These are phyloP conservation scores for Hippophae rhamnoides DNA, from an alignment of 306 rosid genomes.

Conservation along the genomic window DNA sequence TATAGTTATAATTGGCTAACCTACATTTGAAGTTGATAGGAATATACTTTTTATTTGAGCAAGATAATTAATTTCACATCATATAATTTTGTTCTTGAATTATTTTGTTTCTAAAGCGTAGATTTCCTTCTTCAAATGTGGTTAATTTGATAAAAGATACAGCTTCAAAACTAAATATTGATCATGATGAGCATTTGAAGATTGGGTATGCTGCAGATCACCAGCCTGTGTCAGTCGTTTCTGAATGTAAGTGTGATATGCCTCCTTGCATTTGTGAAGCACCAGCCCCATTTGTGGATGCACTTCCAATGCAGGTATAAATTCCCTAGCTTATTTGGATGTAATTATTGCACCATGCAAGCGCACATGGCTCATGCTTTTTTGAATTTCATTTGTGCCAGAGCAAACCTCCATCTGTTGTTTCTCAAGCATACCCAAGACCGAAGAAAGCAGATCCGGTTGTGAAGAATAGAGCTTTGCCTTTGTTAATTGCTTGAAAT, in stretches of 20 bases:
- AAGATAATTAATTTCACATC: no score
- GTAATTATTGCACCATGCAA: neutral
- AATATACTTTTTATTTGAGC: no score
- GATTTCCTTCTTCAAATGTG: constrained; percentile 32
- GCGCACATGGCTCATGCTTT: constrained; percentile 11
- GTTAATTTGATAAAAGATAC: constrained; percentile 38
- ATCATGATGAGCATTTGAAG: constrained; percentile 29
- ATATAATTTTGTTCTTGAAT: neutral
- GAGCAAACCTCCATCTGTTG: constrained; percentile 39
- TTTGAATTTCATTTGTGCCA: constrained; percentile 18
- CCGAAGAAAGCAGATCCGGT: constrained; percentile 55
- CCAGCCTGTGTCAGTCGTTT: constrained; percentile 25
- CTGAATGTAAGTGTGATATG: constrained; percentile 94
- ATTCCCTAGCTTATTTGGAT: constrained; percentile 14
- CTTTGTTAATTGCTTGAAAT: no score
- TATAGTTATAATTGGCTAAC: no score
- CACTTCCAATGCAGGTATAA: constrained; percentile 43
- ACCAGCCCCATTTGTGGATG: constrained; percentile 9
- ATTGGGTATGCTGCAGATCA: constrained; percentile 29
- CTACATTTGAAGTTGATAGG: no score
- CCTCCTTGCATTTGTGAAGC: constrained; percentile 96
- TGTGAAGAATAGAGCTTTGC: constrained; percentile 43
- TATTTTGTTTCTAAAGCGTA: neutral
- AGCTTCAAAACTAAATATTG: constrained; percentile 58
- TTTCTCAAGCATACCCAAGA: constrained; percentile 57